Conservation (phyloP, 441 rosid genomes). For the Sinapis alba region DNA sequence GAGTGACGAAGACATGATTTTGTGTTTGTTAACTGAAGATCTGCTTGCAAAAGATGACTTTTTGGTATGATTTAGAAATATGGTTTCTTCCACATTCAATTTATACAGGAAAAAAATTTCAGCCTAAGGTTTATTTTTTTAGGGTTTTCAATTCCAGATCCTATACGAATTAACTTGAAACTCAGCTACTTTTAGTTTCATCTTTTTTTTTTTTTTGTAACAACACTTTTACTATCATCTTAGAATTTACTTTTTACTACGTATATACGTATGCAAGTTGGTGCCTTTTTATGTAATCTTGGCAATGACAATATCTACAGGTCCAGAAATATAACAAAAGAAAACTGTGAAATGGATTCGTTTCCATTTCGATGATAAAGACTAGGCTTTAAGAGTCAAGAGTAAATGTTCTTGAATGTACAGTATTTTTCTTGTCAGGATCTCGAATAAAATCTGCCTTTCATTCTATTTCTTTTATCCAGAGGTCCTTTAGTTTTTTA, state of each 20-base stretch:
- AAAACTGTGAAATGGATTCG: conserved; percentile 1
- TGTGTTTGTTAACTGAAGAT: conserved; percentile 15
- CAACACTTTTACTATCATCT: neutral
- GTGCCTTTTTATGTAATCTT: conserved; percentile 13
- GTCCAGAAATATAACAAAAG: conserved; percentile 19
- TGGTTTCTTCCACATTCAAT: neutral
- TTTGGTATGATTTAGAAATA: conserved; percentile 4
- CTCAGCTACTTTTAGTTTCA: conserved; percentile 8
- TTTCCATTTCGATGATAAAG: conserved; percentile 22
- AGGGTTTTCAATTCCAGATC: conserved; percentile 33
- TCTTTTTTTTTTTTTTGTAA: too few relatives aligned
- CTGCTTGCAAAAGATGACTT: conserved; percentile 1
- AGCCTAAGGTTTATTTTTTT: conserved; percentile 17
- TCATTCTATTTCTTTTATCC: neutral
- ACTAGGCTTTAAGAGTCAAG: neutral
- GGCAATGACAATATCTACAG: neutral
- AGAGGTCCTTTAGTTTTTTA: neutral
- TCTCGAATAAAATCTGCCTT: neutral
- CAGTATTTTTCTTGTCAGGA: neutral
- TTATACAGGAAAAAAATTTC: neutral
- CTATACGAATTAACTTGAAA: conserved; percentile 12
- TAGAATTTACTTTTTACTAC: neutral
- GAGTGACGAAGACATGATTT: conserved; percentile 28
- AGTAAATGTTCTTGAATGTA: conserved; percentile 20
- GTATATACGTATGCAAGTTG: neutral